Evolutionary conservation across 176 grass and related monocot genomes (phyloP).

Genomic region (Chloris gayana): DNA sequence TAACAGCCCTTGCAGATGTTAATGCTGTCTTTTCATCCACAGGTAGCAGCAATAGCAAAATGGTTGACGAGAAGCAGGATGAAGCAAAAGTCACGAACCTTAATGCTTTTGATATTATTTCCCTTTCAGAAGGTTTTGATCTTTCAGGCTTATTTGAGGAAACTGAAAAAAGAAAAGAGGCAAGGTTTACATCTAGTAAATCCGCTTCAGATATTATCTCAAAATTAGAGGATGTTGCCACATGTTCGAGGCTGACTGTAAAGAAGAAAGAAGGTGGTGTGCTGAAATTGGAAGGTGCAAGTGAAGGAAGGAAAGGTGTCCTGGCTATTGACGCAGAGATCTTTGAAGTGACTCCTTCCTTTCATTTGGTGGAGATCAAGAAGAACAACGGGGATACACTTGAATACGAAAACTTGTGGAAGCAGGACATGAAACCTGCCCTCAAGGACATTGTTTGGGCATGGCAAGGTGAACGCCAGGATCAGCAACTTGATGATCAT

Average conservation of each 20-base stretch:
- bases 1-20: slow-evolving; percentile 31
- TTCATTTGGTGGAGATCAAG: not conserved
- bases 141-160: not conserved
- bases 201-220: not conserved
- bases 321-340: not conserved
- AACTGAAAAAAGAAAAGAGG: not conserved
- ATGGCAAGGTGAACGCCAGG: slow-evolving; percentile 1
- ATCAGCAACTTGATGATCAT: not conserved
- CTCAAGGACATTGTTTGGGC: slow-evolving; percentile 1
- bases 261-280: slow-evolving; percentile 3
- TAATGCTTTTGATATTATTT: slow-evolving; percentile 13
- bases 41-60: not conserved
- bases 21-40: slow-evolving; percentile 26
- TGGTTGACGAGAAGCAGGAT: not conserved
- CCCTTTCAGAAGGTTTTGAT: not conserved
- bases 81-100: not conserved
- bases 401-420: not conserved
- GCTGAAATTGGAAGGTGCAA: not conserved
- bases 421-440: slow-evolving; percentile 2
- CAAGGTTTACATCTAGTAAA: not conserved
- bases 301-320: slow-evolving; percentile 6
- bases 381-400: not conserved
- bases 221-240: not conserved
- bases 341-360: not conserved
- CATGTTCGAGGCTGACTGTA: not conserved